These are phyloP conservation scores for Tremella yokohamensis DNA, from an alignment of 768 basidiomycete genomes.

Conservation along the genomic window DNA sequence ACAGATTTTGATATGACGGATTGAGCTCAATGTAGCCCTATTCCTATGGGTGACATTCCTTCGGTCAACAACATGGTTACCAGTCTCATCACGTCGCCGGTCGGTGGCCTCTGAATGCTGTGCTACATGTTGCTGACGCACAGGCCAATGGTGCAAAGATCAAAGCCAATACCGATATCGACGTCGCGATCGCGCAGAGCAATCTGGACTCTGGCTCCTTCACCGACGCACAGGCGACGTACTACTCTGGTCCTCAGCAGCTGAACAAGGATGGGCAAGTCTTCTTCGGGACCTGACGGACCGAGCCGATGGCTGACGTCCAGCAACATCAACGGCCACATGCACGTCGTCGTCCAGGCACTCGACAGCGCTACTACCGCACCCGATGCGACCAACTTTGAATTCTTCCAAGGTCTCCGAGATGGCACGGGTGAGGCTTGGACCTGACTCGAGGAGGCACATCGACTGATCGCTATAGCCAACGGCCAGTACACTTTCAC, in stretches of 20 bases:
- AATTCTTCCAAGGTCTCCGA: conserved; percentile 58
- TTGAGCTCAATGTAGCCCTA: conserved; percentile 7
- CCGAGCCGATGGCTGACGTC: neutral
- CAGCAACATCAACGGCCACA: conserved; percentile 58
- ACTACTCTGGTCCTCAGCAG: conserved; percentile 61
- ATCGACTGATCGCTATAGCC: conserved; percentile 50
- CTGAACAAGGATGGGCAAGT: conserved; percentile 53
- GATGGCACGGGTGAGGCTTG: conserved; percentile 19
- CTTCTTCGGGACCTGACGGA: neutral
- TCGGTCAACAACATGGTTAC: conserved; percentile 61
- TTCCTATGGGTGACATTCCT: conserved; percentile 55
- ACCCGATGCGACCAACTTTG: conserved; percentile 58
- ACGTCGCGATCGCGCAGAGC: conserved; percentile 46
- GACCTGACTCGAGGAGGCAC: neutral
- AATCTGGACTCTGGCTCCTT: conserved; percentile 54
- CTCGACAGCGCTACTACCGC: conserved; percentile 52
- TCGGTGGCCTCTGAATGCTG: conserved; percentile 8
- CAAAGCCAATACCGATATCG: conserved; percentile 56
- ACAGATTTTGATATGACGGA: no score
- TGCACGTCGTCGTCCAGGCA: conserved; percentile 62
- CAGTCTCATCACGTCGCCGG: conserved; percentile 55
- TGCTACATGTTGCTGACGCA: neutral
- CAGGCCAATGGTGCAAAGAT: conserved; percentile 45
- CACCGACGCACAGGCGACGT: conserved; percentile 59
- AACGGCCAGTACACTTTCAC: conserved; percentile 57